Conservation (phyloP, 2,329 filamentous ascomycete species). For the Colletotrichum brevisporum region DNA sequence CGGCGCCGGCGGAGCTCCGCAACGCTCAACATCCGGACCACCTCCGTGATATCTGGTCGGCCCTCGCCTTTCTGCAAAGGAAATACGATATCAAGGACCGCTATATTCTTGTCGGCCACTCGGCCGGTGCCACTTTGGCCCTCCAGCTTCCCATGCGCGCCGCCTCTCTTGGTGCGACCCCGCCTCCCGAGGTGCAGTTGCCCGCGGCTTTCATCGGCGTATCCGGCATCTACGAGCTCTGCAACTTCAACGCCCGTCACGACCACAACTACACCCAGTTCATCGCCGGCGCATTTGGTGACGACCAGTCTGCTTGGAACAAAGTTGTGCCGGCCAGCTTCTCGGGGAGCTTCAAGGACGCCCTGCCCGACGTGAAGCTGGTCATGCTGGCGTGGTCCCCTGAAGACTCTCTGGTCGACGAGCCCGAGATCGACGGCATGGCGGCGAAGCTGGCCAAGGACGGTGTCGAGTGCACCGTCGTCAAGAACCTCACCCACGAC, state of each 20-base stretch:
- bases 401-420: slow-evolving; percentile 66
- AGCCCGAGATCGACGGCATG: slow-evolving; percentile 72
- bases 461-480: slow-evolving; percentile 50
- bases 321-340: slow-evolving; percentile 67
- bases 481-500: slow-evolving; percentile 64
- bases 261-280: slow-evolving; percentile 69
- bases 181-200: slow-evolving; percentile 49
- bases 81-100: slow-evolving; percentile 60
- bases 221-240: slow-evolving; percentile 77
- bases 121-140: slow-evolving; percentile 74
- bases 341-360: slow-evolving; percentile 56
- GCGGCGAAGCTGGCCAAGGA: slow-evolving; percentile 58
- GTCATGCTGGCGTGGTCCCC: slow-evolving; percentile 61
- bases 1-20: slow-evolving; percentile 49
- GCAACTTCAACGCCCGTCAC: slow-evolving; percentile 63
- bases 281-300: slow-evolving; percentile 72
- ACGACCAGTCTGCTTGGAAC: slow-evolving; percentile 64
- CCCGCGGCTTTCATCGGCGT: slow-evolving; percentile 72
- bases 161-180: slow-evolving; percentile 44
- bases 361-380: slow-evolving; percentile 52
- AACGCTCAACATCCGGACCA: slow-evolving; percentile 72
- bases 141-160: slow-evolving; percentile 70
- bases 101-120: slow-evolving; percentile 74
- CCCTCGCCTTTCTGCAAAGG: slow-evolving; percentile 62
- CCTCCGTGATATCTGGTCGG: slow-evolving; percentile 68